phyloP scores from a whole-genome alignment of 257 asterid genomes.

The Nicotiana noctiflora region DNA sequence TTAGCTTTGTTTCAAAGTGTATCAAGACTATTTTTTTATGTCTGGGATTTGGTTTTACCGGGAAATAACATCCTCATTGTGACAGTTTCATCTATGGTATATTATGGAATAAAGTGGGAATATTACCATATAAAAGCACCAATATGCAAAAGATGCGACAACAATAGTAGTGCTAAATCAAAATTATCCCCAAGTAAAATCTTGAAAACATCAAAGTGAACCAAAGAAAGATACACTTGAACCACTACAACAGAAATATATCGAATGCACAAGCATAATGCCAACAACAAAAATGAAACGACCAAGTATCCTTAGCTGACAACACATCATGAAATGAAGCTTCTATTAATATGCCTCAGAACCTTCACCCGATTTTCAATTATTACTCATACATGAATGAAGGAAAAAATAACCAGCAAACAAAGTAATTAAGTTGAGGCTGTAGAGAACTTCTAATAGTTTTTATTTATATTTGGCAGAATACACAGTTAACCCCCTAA shows the following conservation, averaged over 20 bases:
- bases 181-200: neutral
- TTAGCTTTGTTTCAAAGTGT: neutral
- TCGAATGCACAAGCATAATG: neutral
- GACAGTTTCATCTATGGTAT: neutral
- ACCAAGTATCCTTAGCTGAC: neutral
- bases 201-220: neutral
- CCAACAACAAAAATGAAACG: neutral
- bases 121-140: neutral
- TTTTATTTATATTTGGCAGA: no score
- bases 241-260: neutral
- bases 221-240: neutral
- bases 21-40: neutral
- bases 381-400: neutral
- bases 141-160: neutral
- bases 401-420: neutral
- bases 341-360: no score
- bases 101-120: neutral
- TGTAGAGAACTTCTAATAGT: neutral
- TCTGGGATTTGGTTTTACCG: neutral
- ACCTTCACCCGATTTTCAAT: neutral
- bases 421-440: neutral
- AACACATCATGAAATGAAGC: neutral
- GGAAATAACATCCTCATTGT: neutral
- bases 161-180: neutral
- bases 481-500: no score